Base-by-base conservation (phyloP, 495 filamentous ascomycete genomes). In the Thozetella sp. region DNA sequence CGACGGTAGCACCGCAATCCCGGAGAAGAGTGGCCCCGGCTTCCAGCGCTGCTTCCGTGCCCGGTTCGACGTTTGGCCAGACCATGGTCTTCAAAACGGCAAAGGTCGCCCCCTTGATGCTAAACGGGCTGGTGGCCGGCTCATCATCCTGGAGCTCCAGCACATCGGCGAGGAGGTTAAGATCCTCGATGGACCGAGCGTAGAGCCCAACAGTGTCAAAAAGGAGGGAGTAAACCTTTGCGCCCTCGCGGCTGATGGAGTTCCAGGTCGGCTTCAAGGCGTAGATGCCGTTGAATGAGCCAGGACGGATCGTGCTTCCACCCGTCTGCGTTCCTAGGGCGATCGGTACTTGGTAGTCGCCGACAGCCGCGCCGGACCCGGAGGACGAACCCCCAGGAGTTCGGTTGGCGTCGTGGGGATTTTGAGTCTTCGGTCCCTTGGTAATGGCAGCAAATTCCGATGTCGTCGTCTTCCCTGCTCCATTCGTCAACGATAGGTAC, bases 221-320 rank as follows among this genome's bases (percentile, higher is more conserved):
- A 9, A 67, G 79, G 2, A 76, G 64, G 4, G 79, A 76, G 67
- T 77, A 83, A 17, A 76, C 53, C 61, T 77, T 79, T 55, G 70
- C 63, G 1, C 83, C 83, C 64, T 85, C 83, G 22, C 80, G 70
- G n/a, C 76, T 81, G 24, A 87, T 78, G 0, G 80, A 66, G 43
- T 76, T 78, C 77, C 80, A 83, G 0, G 84, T 88, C 25, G 83
- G 85, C 63, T 87, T 88, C 24, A 86, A 64, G 2, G 74, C 80
- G 59, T 79, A 86, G 19, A 81, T 73, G 25, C 82, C 81, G 55
- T 81, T 83, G 66, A 79, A 86, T 0, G 80, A 83, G 2, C 65
- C 83, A 0, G 85, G 85, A 1, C 83, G 77, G 46, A 81, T 76
- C n/a, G 64, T 70, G 25, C 72, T 77, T 0, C 82, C 82, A 11